A percentile compares a stretch with the other conserved stretches of the same genome.
These are phyloP conservation scores for Botryotinia globosa DNA, from an alignment of 2,329 filamentous ascomycete genomes.

Conservation along the genomic window DNA sequence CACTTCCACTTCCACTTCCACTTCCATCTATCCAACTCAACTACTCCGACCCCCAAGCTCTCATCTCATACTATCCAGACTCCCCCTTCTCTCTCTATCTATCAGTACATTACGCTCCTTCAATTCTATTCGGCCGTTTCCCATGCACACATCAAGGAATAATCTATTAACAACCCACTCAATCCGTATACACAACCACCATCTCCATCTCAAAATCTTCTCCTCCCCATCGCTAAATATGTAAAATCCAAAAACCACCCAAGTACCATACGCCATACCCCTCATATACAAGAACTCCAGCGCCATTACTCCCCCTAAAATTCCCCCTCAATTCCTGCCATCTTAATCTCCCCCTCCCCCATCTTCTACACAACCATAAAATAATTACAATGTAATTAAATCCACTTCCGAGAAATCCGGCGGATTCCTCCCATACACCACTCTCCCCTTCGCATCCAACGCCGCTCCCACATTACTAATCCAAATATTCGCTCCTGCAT, in stretches of 20 bases:
- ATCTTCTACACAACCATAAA: not conserved
- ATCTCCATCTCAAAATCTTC: not conserved
- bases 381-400: conserved; percentile 68
- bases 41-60: no score
- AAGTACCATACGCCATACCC: not conserved
- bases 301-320: not conserved
- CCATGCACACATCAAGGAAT: not conserved
- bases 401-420: conserved; percentile 89
- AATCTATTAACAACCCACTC: not conserved
- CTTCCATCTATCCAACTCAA: no score
- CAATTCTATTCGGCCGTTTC: not conserved
- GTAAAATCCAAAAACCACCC: not conserved
- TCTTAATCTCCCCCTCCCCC: not conserved
- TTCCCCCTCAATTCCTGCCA: not conserved
- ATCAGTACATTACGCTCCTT: not conserved
- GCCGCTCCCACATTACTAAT: conserved; percentile 92
- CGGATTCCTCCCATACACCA: conserved; percentile 80
- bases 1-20: no score
- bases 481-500: conserved; percentile 63
- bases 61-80: no score
- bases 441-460: conserved; percentile 76
- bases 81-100: not conserved
- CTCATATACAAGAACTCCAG: not conserved
- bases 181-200: not conserved
- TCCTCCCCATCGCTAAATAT: not conserved